These are phyloP conservation scores for Colletotrichum limetticola DNA, from an alignment of 2,329 filamentous ascomycete species.

Conservation along the genomic window DNA sequence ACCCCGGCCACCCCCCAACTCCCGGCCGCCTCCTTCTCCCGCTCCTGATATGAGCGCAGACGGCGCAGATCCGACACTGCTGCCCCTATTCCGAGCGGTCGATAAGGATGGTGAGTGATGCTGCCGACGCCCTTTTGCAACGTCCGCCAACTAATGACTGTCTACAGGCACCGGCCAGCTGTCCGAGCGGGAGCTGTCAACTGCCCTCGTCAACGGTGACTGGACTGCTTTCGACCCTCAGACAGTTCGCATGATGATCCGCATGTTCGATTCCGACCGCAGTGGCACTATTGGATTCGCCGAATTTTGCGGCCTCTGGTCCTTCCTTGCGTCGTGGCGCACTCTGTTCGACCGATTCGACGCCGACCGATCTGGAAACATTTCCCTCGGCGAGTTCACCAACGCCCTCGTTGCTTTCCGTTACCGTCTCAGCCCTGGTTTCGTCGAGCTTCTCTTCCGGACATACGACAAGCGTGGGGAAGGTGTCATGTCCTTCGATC, in stretches of 20 bases:
- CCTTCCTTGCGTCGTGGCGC: constrained; percentile 94
- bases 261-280: constrained; percentile 97
- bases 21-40: constrained; percentile 75
- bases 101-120: constrained; percentile 77
- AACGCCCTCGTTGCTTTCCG: constrained; percentile 94
- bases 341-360: constrained; percentile 96
- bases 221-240: constrained; percentile 93
- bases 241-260: constrained; percentile 98
- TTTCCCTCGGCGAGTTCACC: constrained; percentile 86
- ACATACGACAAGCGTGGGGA: constrained; percentile 85
- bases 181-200: constrained; percentile 86
- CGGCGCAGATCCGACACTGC: constrained; percentile 76
- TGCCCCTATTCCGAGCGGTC: constrained; percentile 89
- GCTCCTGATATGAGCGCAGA: constrained; percentile 56
- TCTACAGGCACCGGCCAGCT: constrained; percentile 78
- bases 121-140: neutral
- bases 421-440: constrained; percentile 86
- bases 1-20: constrained; percentile 64
- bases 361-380: constrained; percentile 85
- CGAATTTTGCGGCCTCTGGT: constrained; percentile 97
- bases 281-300: constrained; percentile 91
- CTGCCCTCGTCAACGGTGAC: constrained; percentile 95
- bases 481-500: constrained; percentile 87
- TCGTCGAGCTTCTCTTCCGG: constrained; percentile 85
- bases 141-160: constrained; percentile 20